phyloP scores from a whole-genome alignment of 2,329 filamentous ascomycete genomes.

The Elsinoe perseae region DNA sequence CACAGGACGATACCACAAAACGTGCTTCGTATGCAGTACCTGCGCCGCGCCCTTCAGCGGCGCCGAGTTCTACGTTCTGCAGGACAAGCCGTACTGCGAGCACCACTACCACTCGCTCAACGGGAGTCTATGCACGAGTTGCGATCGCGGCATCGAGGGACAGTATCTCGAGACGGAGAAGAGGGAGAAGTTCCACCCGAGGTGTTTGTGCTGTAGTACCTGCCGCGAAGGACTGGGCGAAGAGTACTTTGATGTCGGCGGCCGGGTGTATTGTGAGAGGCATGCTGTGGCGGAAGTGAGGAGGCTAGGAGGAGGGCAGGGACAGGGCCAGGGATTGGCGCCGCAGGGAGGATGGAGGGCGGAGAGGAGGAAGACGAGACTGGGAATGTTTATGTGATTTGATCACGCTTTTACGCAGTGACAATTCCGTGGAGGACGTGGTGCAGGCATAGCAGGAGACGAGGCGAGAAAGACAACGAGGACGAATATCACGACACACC shows the following conservation, averaged over 20 bases:
- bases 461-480: not conserved
- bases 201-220: slow-evolving; percentile 76
- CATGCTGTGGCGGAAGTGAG: slow-evolving; percentile 56
- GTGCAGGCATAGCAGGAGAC: not conserved
- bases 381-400: slow-evolving; percentile 42
- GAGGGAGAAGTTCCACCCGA: slow-evolving; percentile 72
- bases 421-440: not conserved
- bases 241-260: slow-evolving; percentile 86
- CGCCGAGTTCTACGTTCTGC: slow-evolving; percentile 83
- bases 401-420: not conserved
- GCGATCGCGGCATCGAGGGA: slow-evolving; percentile 81
- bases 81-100: slow-evolving; percentile 83
- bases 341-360: slow-evolving; percentile 29
- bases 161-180: slow-evolving; percentile 81
- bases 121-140: slow-evolving; percentile 72
- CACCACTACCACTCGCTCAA: slow-evolving; percentile 90
- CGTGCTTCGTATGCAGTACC: slow-evolving; percentile 84
- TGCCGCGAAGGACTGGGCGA: slow-evolving; percentile 68
- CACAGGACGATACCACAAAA: slow-evolving; percentile 88
- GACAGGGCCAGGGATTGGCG: slow-evolving; percentile 16
- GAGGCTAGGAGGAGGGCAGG: slow-evolving; percentile 12
- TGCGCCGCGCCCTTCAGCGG: slow-evolving; percentile 77
- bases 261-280: slow-evolving; percentile 73
- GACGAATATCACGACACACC: slow-evolving; percentile 5
- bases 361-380: slow-evolving; percentile 42